Evolutionary conservation across 1,284 basidiomycete genomes (phyloP).

Genomic region (Microstroma glucosiphilum): DNA sequence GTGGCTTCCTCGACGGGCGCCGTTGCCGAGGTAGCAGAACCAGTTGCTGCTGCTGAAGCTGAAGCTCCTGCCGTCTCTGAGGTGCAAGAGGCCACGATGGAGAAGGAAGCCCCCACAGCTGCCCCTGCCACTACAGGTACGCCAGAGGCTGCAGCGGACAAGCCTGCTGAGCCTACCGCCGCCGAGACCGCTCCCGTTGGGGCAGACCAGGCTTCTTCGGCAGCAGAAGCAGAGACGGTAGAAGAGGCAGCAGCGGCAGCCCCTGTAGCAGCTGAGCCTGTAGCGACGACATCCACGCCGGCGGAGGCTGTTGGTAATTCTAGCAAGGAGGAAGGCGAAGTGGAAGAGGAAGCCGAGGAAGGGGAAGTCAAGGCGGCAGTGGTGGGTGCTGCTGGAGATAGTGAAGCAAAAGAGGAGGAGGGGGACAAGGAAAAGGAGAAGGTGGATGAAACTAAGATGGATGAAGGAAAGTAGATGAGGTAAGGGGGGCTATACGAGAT

Average conservation of each 20-base stretch:
- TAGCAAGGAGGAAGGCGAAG: neutral
- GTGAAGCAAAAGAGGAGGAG: neutral
- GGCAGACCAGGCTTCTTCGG: constrained; percentile 5
- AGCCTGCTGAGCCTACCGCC: neutral
- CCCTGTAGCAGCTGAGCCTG: neutral
- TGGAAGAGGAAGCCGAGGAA: too few species aligned
- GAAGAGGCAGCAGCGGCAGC: neutral
- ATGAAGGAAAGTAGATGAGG: neutral
- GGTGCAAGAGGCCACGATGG: neutral
- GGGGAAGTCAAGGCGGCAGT: neutral
- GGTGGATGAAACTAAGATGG: neutral
- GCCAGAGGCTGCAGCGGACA: neutral
- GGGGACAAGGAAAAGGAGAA: neutral
- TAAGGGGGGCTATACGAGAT: neutral
- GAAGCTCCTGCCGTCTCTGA: neutral
- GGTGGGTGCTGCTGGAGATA: neutral
- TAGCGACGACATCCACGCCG: neutral
- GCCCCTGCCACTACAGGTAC: too few species aligned
- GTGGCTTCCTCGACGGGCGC: neutral
- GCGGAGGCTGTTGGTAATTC: neutral
- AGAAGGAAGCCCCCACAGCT: neutral
- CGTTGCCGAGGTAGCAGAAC: neutral
- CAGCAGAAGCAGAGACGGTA: constrained; percentile 8
- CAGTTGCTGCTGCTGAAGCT: neutral
- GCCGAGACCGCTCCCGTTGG: constrained; percentile 3